Conservation (phyloP, 805 yeast genomes). For the Ogataea paradorogensis region DNA sequence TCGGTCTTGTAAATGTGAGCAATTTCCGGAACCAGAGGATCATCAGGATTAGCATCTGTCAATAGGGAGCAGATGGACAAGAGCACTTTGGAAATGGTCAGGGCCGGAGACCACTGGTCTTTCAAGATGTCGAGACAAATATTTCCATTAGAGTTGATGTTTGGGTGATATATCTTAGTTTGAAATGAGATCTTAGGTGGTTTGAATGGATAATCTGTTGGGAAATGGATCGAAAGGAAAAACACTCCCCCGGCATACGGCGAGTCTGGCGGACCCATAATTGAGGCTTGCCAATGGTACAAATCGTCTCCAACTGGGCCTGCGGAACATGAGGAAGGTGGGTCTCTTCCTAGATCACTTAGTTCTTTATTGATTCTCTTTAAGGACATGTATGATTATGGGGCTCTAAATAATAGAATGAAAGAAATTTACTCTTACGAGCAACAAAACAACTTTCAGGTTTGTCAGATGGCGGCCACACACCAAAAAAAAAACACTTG, state of each 20-base stretch:
- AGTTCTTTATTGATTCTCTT: slow-evolving; percentile 96
- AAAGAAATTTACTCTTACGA: slow-evolving; percentile 11
- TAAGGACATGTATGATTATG: slow-evolving; percentile 59
- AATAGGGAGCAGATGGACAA: slow-evolving; percentile 91
- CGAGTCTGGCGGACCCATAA: slow-evolving; percentile 98
- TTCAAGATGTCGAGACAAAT: slow-evolving; percentile 95
- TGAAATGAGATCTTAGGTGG: slow-evolving; percentile 94
- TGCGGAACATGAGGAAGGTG: slow-evolving; percentile 98
- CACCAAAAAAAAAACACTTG: not conserved
- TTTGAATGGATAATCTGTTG: slow-evolving; percentile 98
- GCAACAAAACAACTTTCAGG: slow-evolving; percentile 10
- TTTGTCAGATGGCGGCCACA: not conserved
- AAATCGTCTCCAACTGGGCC: slow-evolving; percentile 98
- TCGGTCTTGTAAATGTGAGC: slow-evolving; percentile 96
- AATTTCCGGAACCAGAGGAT: slow-evolving; percentile 97
- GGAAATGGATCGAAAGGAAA: slow-evolving; percentile 94
- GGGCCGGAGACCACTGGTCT: slow-evolving; percentile 99
- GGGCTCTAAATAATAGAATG: slow-evolving; percentile 9
- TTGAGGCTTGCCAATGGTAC: slow-evolving; percentile 99
- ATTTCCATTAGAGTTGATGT: slow-evolving; percentile 92
- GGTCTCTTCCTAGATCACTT: slow-evolving; percentile 95
- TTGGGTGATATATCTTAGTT: slow-evolving; percentile 96
- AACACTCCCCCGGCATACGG: slow-evolving; percentile 83
- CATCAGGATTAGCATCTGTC: slow-evolving; percentile 98
- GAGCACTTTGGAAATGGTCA: slow-evolving; percentile 92